phyloP scores from a whole-genome alignment of 2,329 filamentous ascomycete species.

The Aspergillus bombycis region DNA sequence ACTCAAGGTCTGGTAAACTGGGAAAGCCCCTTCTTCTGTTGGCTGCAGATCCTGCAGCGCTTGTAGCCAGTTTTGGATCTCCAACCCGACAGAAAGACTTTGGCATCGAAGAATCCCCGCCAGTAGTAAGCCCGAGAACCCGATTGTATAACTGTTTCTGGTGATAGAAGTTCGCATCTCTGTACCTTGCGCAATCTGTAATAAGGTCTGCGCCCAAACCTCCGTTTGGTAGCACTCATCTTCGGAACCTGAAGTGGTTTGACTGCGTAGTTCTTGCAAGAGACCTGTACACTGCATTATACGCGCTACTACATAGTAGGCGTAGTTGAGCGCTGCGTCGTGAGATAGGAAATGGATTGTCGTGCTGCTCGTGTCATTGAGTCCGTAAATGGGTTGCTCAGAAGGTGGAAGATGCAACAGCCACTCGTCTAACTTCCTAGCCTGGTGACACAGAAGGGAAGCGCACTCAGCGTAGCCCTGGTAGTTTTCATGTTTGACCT shows the following conservation, averaged over 20 bases:
- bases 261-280: slow-evolving; percentile 8
- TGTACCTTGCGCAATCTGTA: slow-evolving; percentile 20
- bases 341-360: slow-evolving; percentile 20
- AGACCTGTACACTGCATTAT: slow-evolving; percentile 27
- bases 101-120: slow-evolving; percentile 27
- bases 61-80: slow-evolving; percentile 27
- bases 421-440: slow-evolving; percentile 22
- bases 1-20: slow-evolving; percentile 25
- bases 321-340: slow-evolving; percentile 28
- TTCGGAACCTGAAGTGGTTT: neutral
- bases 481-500: too few species aligned
- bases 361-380: neutral
- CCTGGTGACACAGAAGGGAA: too few species aligned
- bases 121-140: slow-evolving; percentile 28
- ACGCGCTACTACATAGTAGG: slow-evolving; percentile 27
- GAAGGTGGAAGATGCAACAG: slow-evolving; percentile 16
- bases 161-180: slow-evolving; percentile 18
- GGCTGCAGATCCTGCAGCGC: slow-evolving; percentile 20
- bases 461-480: too few species aligned
- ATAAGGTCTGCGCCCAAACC: slow-evolving; percentile 16
- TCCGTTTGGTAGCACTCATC: slow-evolving; percentile 10
- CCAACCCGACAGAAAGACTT: slow-evolving; percentile 8
- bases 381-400: slow-evolving; percentile 18
- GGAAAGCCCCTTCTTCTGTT: slow-evolving; percentile 30
- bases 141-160: slow-evolving; percentile 30